Evolutionary conservation across 1,284 basidiomycete genomes (phyloP).

Genomic region (Paramarasmius palmivorus): DNA sequence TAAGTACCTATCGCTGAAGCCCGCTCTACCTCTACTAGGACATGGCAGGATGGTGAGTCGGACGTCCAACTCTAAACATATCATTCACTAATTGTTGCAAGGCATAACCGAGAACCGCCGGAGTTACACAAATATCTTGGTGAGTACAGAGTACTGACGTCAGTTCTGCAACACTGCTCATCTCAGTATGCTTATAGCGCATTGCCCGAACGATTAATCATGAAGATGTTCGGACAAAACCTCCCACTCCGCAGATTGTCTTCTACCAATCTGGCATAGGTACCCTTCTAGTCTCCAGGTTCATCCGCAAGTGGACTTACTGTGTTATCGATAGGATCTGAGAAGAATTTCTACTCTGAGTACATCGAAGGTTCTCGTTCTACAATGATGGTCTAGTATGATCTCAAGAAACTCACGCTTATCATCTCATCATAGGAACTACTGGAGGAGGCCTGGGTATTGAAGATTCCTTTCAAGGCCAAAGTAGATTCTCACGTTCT

Average conservation of each 20-base stretch:
- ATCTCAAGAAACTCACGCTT: not conserved
- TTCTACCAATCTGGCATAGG: slow-evolving; percentile 72
- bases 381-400: not conserved
- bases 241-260: slow-evolving; percentile 61
- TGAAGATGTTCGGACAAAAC: slow-evolving; percentile 49
- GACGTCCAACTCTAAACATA: not conserved
- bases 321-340: slow-evolving; percentile 36
- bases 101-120: slow-evolving; percentile 49
- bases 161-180: too few species aligned
- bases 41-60: slow-evolving; percentile 45
- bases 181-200: too few species aligned
- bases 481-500: slow-evolving; percentile 14
- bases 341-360: slow-evolving; percentile 54
- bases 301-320: not conserved
- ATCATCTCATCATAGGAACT: slow-evolving; percentile 40
- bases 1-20: slow-evolving; percentile 3
- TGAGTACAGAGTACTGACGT: slow-evolving; percentile 30
- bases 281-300: not conserved
- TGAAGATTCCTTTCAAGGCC: not conserved
- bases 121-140: slow-evolving; percentile 65
- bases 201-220: slow-evolving; percentile 57
- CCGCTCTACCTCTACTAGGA: slow-evolving; percentile 26
- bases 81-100: not conserved
- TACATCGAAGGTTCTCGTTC: slow-evolving; percentile 46
- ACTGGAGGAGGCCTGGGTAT: slow-evolving; percentile 61